phyloP scores from a whole-genome alignment of 139 green algal genomes.

The Tetradesmus lagerheimii region DNA sequence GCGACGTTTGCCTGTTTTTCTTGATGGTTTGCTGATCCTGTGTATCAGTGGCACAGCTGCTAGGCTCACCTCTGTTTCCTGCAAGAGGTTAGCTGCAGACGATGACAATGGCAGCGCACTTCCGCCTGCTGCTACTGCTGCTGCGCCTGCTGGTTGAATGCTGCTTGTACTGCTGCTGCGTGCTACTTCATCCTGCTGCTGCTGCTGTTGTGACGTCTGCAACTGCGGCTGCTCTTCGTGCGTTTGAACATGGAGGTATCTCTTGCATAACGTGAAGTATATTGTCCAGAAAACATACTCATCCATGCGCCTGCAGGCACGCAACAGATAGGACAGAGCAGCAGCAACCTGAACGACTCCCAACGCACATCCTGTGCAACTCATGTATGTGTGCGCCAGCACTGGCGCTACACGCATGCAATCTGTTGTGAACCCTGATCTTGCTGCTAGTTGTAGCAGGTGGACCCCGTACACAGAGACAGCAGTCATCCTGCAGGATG shows the following conservation, averaged over 20 bases:
- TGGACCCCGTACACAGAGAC: too few relatives aligned
- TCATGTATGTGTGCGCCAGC: too few relatives aligned
- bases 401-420: too few relatives aligned
- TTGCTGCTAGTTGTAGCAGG: too few relatives aligned
- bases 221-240: not conserved
- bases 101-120: not conserved
- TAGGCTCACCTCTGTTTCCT: not conserved
- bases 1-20: too few relatives aligned
- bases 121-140: not conserved
- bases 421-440: too few relatives aligned
- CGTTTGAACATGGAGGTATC: slow-evolving; percentile 51
- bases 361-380: too few relatives aligned
- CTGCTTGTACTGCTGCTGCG: slow-evolving; percentile 35
- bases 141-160: slow-evolving; percentile 11
- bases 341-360: too few relatives aligned
- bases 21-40: not conserved
- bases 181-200: not conserved
- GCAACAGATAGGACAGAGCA: not conserved
- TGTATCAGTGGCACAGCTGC: not conserved
- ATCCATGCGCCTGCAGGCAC: slow-evolving; percentile 69
- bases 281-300: slow-evolving; percentile 86
- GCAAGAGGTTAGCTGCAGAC: not conserved
- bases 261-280: slow-evolving; percentile 78
- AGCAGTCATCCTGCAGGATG: too few relatives aligned
- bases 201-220: slow-evolving; percentile 14